phyloP scores from a whole-genome alignment of 2,329 filamentous ascomycete species.

The Emergomyces orientalis region DNA sequence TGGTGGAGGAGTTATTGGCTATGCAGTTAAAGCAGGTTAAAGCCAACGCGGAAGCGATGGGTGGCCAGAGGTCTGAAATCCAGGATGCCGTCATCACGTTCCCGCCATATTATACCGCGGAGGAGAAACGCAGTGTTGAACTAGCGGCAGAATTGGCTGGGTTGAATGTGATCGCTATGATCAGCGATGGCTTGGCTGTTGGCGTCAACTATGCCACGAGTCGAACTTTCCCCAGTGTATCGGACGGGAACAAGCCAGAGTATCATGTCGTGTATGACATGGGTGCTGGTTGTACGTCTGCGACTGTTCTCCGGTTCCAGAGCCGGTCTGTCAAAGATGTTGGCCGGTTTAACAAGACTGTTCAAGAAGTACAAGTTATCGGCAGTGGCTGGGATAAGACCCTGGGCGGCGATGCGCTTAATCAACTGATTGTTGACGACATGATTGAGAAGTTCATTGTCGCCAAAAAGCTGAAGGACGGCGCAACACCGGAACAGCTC shows the following conservation, averaged over 20 bases:
- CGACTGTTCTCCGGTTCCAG: conserved; percentile 83
- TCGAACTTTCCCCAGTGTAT: conserved; percentile 76
- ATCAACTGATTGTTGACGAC: conserved; percentile 77
- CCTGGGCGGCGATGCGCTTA: conserved; percentile 82
- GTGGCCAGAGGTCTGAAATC: conserved; percentile 63
- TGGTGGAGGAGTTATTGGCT: conserved; percentile 85
- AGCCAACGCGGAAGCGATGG: conserved; percentile 74
- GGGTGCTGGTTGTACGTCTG: conserved; percentile 90
- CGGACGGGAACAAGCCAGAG: conserved; percentile 76
- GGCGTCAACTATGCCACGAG: conserved; percentile 91
- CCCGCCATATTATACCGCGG: conserved; percentile 78
- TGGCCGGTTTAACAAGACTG: conserved; percentile 88
- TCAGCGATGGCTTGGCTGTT: conserved; percentile 86
- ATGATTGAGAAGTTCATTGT: conserved; percentile 74
- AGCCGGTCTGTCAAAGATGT: conserved; percentile 81
- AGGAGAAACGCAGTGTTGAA: conserved; percentile 80
- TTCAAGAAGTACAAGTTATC: conserved; percentile 87
- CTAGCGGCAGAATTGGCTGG: conserved; percentile 80
- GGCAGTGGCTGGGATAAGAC: conserved; percentile 82
- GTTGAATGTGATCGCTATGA: conserved; percentile 70
- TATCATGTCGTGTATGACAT: conserved; percentile 94
- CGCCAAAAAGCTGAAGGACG: conserved; percentile 46
- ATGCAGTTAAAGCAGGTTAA: conserved; percentile 94
- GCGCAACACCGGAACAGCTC: conserved; percentile 37
- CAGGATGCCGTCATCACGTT: conserved; percentile 81